Evolutionary conservation across 2,329 filamentous ascomycete genomes (phyloP).

Genomic region (Botrytis elliptica): DNA sequence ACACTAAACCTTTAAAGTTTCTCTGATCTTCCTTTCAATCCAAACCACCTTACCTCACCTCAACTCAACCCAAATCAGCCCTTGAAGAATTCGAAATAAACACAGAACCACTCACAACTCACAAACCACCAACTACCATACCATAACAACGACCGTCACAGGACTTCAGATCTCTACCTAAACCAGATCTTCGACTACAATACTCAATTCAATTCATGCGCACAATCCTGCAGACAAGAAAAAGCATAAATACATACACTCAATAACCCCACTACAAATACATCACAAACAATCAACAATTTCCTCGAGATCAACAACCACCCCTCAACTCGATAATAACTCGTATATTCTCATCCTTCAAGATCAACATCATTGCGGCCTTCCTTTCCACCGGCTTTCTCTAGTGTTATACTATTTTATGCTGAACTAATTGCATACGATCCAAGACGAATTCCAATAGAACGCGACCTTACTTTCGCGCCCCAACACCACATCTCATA

Average conservation of each 20-base stretch:
- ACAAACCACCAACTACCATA: background rate
- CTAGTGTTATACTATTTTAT: slow-evolving; percentile 15
- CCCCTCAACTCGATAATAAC: slow-evolving; percentile 22
- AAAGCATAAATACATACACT: background rate
- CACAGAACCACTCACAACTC: background rate
- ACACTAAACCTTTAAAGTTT: slow-evolving; percentile 19
- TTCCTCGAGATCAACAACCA: slow-evolving; percentile 7
- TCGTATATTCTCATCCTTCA: slow-evolving; percentile 1
- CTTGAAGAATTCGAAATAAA: slow-evolving; percentile 5
- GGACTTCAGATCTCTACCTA: slow-evolving; percentile 3
- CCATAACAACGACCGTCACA: background rate
- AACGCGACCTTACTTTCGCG: slow-evolving; percentile 19
- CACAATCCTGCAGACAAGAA: slow-evolving; percentile 23
- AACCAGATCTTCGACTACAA: slow-evolving; percentile 16
- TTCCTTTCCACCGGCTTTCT: background rate
- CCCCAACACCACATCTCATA: slow-evolving; percentile 11
- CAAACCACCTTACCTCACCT: slow-evolving; percentile 9
- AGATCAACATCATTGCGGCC: background rate
- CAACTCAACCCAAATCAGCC: background rate
- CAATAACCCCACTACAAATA: slow-evolving; percentile 11
- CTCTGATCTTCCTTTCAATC: slow-evolving; percentile 19
- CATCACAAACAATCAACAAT: slow-evolving; percentile 16
- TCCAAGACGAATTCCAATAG: slow-evolving; percentile 19
- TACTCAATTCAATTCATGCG: slow-evolving; percentile 28
- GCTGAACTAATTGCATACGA: slow-evolving; percentile 16